phyloP scores from a whole-genome alignment of 805 yeast species.

The Pichia deserticola region DNA sequence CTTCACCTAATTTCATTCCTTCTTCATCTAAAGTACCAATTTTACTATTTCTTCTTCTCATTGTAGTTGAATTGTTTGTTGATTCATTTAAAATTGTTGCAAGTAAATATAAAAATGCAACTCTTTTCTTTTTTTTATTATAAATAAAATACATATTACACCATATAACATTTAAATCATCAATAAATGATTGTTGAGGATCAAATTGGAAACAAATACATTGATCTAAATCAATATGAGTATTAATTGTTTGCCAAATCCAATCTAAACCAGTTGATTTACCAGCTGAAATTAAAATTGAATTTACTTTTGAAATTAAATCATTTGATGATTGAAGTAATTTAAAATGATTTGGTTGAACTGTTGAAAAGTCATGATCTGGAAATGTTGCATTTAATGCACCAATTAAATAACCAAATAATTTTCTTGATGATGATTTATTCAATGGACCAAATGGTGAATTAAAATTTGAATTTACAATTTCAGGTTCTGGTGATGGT shows the following conservation, averaged over 20 bases:
- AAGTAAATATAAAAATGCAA: slow-evolving; percentile 73
- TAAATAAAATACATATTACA: slow-evolving; percentile 84
- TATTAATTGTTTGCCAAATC: slow-evolving; percentile 85
- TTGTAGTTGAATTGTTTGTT: not conserved
- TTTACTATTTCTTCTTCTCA: slow-evolving; percentile 26
- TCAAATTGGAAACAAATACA: slow-evolving; percentile 60
- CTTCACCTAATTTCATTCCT: slow-evolving; percentile 22
- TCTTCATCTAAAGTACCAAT: slow-evolving; percentile 28
- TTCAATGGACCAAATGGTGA: slow-evolving; percentile 91
- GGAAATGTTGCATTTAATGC: slow-evolving; percentile 90
- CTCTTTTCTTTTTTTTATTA: slow-evolving; percentile 87
- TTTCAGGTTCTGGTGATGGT: slow-evolving; percentile 21
- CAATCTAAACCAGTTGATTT: slow-evolving; percentile 46
- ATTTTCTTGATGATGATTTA: slow-evolving; percentile 76
- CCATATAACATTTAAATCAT: slow-evolving; percentile 60
- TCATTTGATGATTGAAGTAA: slow-evolving; percentile 44
- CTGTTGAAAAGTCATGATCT: slow-evolving; percentile 85
- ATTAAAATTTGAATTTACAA: slow-evolving; percentile 2
- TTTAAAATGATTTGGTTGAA: slow-evolving; percentile 71
- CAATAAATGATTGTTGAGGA: slow-evolving; percentile 56
- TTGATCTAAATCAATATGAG: slow-evolving; percentile 66
- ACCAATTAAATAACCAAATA: slow-evolving; percentile 85
- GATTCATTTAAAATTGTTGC: slow-evolving; percentile 29
- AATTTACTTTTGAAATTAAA: slow-evolving; percentile 63
- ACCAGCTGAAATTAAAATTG: slow-evolving; percentile 63